phyloP scores from a whole-genome alignment of 75 land plant genomes.

The Selaginella moellendorffii region DNA sequence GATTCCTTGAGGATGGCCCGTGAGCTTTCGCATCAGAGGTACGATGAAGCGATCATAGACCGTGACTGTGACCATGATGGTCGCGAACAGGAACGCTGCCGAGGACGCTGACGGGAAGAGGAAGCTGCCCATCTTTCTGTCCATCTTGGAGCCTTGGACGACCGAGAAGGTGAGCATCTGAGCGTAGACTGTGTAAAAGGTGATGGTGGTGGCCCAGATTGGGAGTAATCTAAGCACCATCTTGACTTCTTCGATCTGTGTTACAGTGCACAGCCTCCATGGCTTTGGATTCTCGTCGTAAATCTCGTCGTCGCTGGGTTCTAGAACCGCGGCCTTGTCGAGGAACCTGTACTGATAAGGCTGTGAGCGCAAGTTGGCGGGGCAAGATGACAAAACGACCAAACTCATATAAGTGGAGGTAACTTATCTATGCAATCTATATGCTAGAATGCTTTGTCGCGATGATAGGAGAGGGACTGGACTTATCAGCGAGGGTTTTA shows the following conservation, averaged over 20 bases:
- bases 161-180: conserved; percentile 96
- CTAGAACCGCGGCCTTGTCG: background rate
- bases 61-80: conserved; percentile 51
- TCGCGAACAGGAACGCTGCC: conserved; percentile 56
- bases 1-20: conserved; percentile 51
- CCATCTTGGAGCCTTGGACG: conserved; percentile 62
- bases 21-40: conserved; percentile 27
- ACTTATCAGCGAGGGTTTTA: too few relatives aligned
- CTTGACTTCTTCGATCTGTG: conserved; percentile 85
- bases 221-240: conserved; percentile 52
- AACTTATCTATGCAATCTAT: too few relatives aligned
- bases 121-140: conserved; percentile 47
- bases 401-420: too few relatives aligned
- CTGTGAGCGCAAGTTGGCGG: too few relatives aligned
- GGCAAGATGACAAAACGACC: too few relatives aligned
- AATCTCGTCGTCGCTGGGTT: background rate
- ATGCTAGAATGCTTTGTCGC: too few relatives aligned
- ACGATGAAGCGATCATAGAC: conserved; percentile 49
- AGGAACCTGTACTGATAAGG: background rate
- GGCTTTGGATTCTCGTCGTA: conserved; percentile 11
- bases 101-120: conserved; percentile 63
- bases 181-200: conserved; percentile 75
- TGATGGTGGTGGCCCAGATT: conserved; percentile 68
- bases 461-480: too few relatives aligned
- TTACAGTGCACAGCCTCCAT: conserved; percentile 56